Evolutionary conservation across 2,329 filamentous ascomycete genomes (phyloP), one percentile per base, ranked within the genome.

Genomic region (Amauroascus niger): DNA sequence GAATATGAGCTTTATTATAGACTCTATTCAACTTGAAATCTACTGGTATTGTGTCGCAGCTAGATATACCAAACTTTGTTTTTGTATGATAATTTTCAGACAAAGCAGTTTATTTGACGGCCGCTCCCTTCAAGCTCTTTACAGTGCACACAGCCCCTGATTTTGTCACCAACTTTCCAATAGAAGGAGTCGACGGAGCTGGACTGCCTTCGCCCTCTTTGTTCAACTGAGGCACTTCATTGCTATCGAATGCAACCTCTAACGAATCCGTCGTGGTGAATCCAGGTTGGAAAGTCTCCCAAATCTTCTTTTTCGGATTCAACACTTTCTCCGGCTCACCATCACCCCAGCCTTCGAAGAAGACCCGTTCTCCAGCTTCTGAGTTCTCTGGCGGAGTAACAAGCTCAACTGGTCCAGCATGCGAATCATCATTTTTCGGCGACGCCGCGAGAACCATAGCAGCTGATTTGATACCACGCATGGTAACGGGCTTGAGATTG

Each of bases 301-400:
- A 97, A 57, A 97, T 77, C 83, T 97, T 97, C 83, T 97, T 98
- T 84, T 98, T 98, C 55, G 93, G 93, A 79, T 97, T 98, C 55
- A 98, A 79, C 49, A 91, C 82, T 58, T 84, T 85, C 79, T 98
- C 93, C 0, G 93, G 89, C 76, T 95, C 87, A 56, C 88, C 90
- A 70, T 88, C 79, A 45, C 61, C 64, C 84, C 88, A 98, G 46
- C 93, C 93, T 68, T 97, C 87, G 67, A 98, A 98, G 78, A 79
- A 90, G 49, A 97, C 87, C 13, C 87, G 78, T 67, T 95, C 88
- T 55, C 93, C 93, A 5, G 90, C 88, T 66, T 84, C 81, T 41
- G 87, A 79, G 39, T 80, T 88, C 16, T 78, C 80, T 1, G 93
- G 93, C 0, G 91, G 90, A 58, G 76, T 82, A 52, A 97, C 91